Evolutionary conservation across 306 rosid species (phyloP).

Genomic region (Spatholobus suberectus): DNA sequence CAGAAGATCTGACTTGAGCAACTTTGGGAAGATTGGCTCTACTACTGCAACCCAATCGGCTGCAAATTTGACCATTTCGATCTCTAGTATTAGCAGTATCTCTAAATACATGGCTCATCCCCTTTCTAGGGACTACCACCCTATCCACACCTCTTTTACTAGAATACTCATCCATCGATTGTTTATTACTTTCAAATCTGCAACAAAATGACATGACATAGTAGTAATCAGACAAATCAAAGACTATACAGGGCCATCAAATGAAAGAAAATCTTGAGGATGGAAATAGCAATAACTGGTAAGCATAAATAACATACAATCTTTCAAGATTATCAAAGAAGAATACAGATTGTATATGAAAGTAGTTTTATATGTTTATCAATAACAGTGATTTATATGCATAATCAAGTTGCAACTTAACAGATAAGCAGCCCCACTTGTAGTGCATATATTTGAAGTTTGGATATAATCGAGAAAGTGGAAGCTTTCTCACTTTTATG

Average conservation of each 20-base stretch:
- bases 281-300: not conserved
- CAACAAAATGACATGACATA: slow-evolving; percentile 27
- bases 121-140: slow-evolving; percentile 62
- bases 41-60: slow-evolving; percentile 64
- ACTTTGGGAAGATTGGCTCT: slow-evolving; percentile 55
- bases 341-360: not conserved
- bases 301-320: not conserved
- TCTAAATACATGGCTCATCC: slow-evolving; percentile 58
- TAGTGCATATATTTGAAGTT: not conserved
- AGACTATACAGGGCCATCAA: not conserved
- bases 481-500: not conserved
- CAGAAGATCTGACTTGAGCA: slow-evolving; percentile 57
- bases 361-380: not conserved
- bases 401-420: slow-evolving; percentile 2
- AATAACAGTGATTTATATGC: not conserved
- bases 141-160: slow-evolving; percentile 62
- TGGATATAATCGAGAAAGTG: not conserved
- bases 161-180: slow-evolving; percentile 73
- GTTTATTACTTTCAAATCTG: slow-evolving; percentile 48
- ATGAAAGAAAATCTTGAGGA: not conserved
- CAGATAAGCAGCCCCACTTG: not conserved
- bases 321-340: not conserved
- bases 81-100: slow-evolving; percentile 62
- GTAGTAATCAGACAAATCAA: not conserved
- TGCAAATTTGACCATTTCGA: slow-evolving; percentile 56